A percentile compares a stretch with the other conserved stretches of the same genome.
These are phyloP conservation scores for Salix brachista DNA, from an alignment of 345 rosid genomes.

Conservation along the genomic window DNA sequence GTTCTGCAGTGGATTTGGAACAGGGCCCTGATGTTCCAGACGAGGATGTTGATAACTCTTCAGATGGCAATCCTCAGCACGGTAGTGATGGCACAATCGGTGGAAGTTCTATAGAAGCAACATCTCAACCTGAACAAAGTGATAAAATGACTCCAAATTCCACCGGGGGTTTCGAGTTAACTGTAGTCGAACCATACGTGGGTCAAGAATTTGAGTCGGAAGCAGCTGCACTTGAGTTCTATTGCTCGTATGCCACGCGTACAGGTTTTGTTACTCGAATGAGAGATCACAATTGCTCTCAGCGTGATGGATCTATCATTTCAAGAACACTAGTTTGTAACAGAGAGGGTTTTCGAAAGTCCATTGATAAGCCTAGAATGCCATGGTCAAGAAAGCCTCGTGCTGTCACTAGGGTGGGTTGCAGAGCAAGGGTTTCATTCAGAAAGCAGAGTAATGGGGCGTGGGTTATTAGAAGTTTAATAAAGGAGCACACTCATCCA, in stretches of 20 bases:
- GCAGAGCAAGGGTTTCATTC: constrained; percentile 23
- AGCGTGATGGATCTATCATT: constrained; percentile 16
- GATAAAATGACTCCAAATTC: no score
- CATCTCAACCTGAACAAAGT: not conserved
- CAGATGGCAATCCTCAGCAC: constrained; percentile 3
- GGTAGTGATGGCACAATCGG: not conserved
- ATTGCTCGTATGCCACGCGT: constrained; percentile 18
- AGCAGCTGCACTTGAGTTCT: constrained; percentile 22
- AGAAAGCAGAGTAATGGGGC: constrained; percentile 15
- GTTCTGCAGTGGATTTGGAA: constrained; percentile 13
- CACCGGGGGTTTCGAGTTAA: not conserved
- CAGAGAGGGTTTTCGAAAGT: constrained; percentile 23
- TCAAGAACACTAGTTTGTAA: constrained; percentile 20
- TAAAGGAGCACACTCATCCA: constrained; percentile 24
- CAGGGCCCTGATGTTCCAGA: not conserved
- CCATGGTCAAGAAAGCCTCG: not conserved
- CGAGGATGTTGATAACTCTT: not conserved
- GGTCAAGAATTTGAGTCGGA: constrained; percentile 26
- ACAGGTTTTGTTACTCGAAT: constrained; percentile 25
- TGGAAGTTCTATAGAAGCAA: constrained; percentile 12
- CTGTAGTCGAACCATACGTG: constrained; percentile 16
- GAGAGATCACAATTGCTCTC: not conserved
- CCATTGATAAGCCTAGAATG: not conserved
- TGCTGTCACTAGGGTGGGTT: constrained; percentile 19
- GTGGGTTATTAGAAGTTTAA: constrained; percentile 20